These are phyloP conservation scores for Naganishia liquefaciens DNA, from an alignment of 1,284 basidiomycete species.

Conservation along the genomic window DNA sequence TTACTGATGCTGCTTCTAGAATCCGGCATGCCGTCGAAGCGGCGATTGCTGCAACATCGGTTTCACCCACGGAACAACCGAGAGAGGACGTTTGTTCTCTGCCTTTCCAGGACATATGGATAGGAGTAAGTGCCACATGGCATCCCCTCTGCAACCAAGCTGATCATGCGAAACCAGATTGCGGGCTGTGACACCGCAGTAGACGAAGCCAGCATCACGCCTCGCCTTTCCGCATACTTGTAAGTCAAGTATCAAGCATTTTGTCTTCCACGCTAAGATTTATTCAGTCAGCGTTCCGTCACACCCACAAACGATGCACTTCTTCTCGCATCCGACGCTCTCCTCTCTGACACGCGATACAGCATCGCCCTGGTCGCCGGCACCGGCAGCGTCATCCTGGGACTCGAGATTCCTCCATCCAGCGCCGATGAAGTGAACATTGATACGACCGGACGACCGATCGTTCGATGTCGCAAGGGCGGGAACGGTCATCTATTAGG, in stretches of 20 bases:
- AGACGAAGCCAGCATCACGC: slow-evolving; percentile 40
- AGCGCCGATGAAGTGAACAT: neutral
- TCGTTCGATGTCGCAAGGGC: slow-evolving; percentile 38
- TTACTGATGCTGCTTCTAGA: neutral
- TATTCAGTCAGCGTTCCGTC: slow-evolving; percentile 16
- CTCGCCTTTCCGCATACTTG: slow-evolving; percentile 41
- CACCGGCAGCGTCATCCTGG: slow-evolving; percentile 44
- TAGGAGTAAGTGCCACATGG: slow-evolving; percentile 4
- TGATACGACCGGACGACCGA: neutral
- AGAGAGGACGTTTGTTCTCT: neutral
- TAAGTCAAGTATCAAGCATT: slow-evolving; percentile 15
- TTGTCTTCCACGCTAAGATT: neutral
- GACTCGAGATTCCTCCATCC: slow-evolving; percentile 1
- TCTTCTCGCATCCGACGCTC: slow-evolving; percentile 43
- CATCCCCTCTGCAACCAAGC: too few species aligned
- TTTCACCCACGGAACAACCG: neutral
- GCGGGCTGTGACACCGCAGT: slow-evolving; percentile 26
- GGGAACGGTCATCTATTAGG: slow-evolving; percentile 46
- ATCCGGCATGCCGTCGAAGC: slow-evolving; percentile 9
- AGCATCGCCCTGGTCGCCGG: slow-evolving; percentile 47
- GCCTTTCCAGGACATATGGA: slow-evolving; percentile 8
- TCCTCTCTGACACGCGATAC: slow-evolving; percentile 51
- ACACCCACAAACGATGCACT: slow-evolving; percentile 45
- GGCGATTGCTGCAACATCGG: neutral
- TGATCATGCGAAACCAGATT: neutral